Base-by-base conservation (phyloP, 78 protist species). In the Chrysochromulina tobinii region DNA sequence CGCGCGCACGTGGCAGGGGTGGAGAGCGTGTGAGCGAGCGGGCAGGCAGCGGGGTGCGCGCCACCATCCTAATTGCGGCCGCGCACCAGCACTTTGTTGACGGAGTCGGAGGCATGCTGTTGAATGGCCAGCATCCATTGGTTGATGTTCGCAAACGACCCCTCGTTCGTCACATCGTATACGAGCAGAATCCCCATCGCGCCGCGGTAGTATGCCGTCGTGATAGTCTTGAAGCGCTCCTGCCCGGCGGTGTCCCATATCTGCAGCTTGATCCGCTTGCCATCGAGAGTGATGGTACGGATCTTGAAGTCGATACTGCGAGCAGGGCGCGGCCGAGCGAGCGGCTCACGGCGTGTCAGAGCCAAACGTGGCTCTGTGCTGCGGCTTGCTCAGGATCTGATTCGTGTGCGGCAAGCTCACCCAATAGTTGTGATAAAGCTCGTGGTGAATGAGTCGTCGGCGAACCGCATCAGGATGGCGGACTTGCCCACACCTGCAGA, bases 101-200 rank as follows among this genome's bases (percentile, higher is more conserved):
- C 99, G 27, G 95, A 93, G 61, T 97, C 98, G 38, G 98, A 75
- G 20, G 99, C 99, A 84, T 98, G 97, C 89, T 96, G 95, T 91
- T 97, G 97, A 87, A 98, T 97, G 90, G 96, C 96, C 25, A 95
- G 64, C 91, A 98, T 97, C 99, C 99, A 98, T 67, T 95, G 97
- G 87, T 96, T 79, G 53, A 98, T 96, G 91, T 96, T 59, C 23
- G 7, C 12, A 12, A 59, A 59, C 18, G 97, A 93, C 55, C 92
- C 67, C 48, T 92, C 96, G 89, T 97, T 95, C 15, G 99, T 98
- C 2, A 98, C 98, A 85, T 98, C 99, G 89, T 97, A 99, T 59
- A 98, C 98, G 61, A 98, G 94, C 7, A 98, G 88, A 48, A 96
- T 97, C 27, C 99, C 99, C 99, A 98, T 98, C n/a, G 99, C 99